These are phyloP conservation scores for Gossypium stocksii DNA, from an alignment of 345 rosid genomes.

Conservation along the genomic window DNA sequence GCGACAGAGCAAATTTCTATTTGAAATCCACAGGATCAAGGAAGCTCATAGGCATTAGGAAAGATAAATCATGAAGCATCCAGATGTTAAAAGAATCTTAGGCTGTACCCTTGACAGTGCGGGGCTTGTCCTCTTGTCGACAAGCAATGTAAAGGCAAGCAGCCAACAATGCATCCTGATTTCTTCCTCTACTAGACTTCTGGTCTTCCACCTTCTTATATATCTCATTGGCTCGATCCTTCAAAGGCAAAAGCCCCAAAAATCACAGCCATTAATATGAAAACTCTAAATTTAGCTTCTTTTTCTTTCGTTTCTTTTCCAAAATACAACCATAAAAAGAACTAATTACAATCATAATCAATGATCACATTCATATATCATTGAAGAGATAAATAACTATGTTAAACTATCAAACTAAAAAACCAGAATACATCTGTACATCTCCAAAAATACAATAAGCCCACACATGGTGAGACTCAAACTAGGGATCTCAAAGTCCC, in stretches of 20 bases:
- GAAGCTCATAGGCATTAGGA: conserved; percentile 52
- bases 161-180: conserved; percentile 93
- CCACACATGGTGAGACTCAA: too few relatives aligned
- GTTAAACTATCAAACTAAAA: too few relatives aligned
- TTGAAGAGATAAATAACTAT: too few relatives aligned
- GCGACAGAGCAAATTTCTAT: conserved; percentile 99
- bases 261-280: not conserved
- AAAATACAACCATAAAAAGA: too few relatives aligned
- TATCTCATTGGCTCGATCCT: conserved; percentile 81
- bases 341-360: too few relatives aligned
- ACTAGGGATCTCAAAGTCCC: too few relatives aligned
- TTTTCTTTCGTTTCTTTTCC: too few relatives aligned
- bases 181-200: conserved; percentile 98
- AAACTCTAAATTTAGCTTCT: not conserved
- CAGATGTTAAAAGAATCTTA: conserved; percentile 51
- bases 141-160: conserved; percentile 98
- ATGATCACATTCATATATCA: too few relatives aligned
- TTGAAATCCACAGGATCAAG: conserved; percentile 57
- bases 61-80: conserved; percentile 56
- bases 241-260: conserved; percentile 19
- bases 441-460: too few relatives aligned
- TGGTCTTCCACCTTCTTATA: conserved; percentile 86
- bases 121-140: conserved; percentile 98
- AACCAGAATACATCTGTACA: too few relatives aligned
- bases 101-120: conserved; percentile 96